Base-by-base conservation (phyloP, 163 green algal species). In the Chlorella variabilis region DNA sequence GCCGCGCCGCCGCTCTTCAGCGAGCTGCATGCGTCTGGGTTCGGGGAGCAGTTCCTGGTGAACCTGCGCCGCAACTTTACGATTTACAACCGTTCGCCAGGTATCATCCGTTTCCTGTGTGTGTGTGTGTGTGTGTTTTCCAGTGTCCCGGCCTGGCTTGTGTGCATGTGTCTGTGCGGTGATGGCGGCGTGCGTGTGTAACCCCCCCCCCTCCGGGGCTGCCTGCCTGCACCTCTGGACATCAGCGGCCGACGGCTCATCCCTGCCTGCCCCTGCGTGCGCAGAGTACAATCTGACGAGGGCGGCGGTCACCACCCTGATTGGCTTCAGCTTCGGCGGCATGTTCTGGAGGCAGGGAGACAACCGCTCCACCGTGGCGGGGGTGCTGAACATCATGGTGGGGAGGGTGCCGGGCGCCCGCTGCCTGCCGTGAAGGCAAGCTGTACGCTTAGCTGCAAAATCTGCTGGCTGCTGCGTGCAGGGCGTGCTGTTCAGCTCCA, bases 331-430 rank as follows among this genome's bases (percentile, higher is more conserved):
- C 29, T 88, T 85, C 33, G 84, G 79, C 18, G 58, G 59, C 20
- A 68, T 85, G 61, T 85, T 85, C n/a, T 85, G 71, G 70, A 36
- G 71, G 3, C 42, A 41, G 42, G 79, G 79, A 11, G 31, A 70
- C 70, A 61, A 85, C 59, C 39, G 59, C 56, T 51, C 38, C 18
- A 80, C 70, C 0, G 51, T 70, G 20, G 31, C 70, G 1, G 68
- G 68, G 5, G 69, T 85, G 68, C 68, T 85, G 31, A 85, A 85
- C 70, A 81, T 85, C 41, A 71, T 71, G 75, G 75, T 34, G 20
- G 13, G 63, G 5, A 8, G 33, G 25, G 29, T 38, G n/a, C n/a
- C n/a, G n/a, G n/a, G n/a, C n/a, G n/a, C n/a, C n/a, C n/a, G n/a
- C n/a, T n/a, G n/a, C n/a, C n/a, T n/a, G n/a, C n/a, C n/a, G n/a